phyloP scores from a whole-genome alignment of 106 monocot species.

The Acorus calamus region DNA sequence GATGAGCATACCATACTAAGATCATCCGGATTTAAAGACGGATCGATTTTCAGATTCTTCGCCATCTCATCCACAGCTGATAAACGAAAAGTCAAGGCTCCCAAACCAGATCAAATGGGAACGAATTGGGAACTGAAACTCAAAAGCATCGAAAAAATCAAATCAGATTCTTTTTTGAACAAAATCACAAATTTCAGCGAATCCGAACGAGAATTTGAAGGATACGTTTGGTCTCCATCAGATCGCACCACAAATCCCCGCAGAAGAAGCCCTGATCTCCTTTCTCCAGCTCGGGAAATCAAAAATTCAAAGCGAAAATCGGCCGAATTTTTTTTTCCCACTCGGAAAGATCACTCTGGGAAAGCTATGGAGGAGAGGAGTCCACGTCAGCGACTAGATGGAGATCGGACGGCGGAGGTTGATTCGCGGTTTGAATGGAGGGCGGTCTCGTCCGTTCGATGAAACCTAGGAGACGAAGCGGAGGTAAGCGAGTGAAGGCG shows the following conservation, averaged over 20 bases:
- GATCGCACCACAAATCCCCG: conserved; percentile 25
- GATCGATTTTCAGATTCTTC: conserved; percentile 35
- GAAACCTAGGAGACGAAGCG: no score
- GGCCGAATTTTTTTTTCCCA: no score
- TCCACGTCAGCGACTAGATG: no score
- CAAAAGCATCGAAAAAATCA: not conserved
- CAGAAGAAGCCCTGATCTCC: conserved; percentile 20
- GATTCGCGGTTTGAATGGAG: no score
- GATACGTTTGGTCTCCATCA: conserved; percentile 20
- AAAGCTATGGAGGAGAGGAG: no score
- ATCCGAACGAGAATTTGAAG: not conserved
- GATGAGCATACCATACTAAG: conserved; percentile 20
- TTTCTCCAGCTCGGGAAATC: conserved; percentile 18
- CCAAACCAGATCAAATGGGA: no score
- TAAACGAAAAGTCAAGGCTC: conserved; percentile 10
- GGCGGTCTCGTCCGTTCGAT: no score
- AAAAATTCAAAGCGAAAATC: no score
- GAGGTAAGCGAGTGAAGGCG: no score
- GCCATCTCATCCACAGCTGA: conserved; percentile 27
- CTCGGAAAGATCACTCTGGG: no score
- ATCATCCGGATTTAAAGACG: conserved; percentile 8
- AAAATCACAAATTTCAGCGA: not conserved
- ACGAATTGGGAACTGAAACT: not conserved
- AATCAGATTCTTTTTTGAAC: not conserved
- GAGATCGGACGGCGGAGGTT: no score